Evolutionary conservation across 192 early-diverging fungal species (phyloP).

Genomic region (Phlyctochytrium arcticum): DNA sequence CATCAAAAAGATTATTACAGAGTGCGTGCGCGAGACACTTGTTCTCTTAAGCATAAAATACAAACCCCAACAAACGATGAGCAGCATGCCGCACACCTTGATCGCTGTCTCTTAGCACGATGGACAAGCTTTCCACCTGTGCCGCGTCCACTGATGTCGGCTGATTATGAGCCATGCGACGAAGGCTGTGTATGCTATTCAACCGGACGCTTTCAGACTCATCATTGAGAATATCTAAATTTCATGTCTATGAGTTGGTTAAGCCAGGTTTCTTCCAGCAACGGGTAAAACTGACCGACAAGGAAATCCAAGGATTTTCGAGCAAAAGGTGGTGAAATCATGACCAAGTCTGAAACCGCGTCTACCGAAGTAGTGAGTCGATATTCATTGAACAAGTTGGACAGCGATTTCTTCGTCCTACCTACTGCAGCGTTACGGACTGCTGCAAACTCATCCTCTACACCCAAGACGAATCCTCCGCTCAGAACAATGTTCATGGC

Average conservation of each 20-base stretch:
- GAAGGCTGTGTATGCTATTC: conserved; percentile 72
- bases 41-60: too few species aligned
- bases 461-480: conserved; percentile 92
- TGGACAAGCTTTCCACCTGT: conserved; percentile 67
- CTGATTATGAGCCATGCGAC: conserved; percentile 58
- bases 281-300: conserved; percentile 54
- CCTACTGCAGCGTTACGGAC: conserved; percentile 84
- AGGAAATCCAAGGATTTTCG: conserved; percentile 73
- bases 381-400: background rate
- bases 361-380: background rate
- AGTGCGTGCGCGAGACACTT: too few species aligned
- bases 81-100: conserved; percentile 60
- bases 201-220: conserved; percentile 82
- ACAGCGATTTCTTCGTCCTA: conserved; percentile 25
- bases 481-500: conserved; percentile 44
- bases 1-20: too few species aligned
- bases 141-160: conserved; percentile 62
- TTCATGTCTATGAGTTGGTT: too few species aligned
- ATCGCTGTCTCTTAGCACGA: conserved; percentile 77
- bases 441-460: conserved; percentile 91
- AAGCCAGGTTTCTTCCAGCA: too few species aligned
- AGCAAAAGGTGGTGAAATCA: conserved; percentile 45
- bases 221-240: conserved; percentile 94
- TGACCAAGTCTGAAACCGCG: background rate
- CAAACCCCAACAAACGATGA: conserved; percentile 69